Percentiles rank a stretch among this genome's conserved stretches.
Conservation (phyloP, 225 moss, liverwort and hornwort genomes). For the Bryum argenteum region DNA sequence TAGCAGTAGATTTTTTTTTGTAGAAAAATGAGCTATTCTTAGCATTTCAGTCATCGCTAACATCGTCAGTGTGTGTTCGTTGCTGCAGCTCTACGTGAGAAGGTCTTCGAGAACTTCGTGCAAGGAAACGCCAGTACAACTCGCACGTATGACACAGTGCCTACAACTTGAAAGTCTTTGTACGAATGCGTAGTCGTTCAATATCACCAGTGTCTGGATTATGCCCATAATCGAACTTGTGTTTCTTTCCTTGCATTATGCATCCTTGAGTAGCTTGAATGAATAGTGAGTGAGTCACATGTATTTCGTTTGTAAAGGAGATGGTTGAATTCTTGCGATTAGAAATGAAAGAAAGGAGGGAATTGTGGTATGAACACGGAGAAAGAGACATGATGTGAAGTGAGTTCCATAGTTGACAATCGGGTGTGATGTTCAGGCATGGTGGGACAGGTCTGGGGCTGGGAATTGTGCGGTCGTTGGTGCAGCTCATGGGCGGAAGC, state of each 20-base stretch:
- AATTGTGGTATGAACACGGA: background rate
- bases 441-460: slow-evolving; percentile 83
- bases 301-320: background rate
- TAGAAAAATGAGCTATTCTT: background rate
- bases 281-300: too few species aligned
- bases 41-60: background rate
- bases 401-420: background rate
- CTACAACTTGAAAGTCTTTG: slow-evolving; percentile 18
- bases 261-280: too few species aligned
- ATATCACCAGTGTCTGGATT: background rate
- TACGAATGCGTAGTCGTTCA: too few species aligned
- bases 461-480: slow-evolving; percentile 75
- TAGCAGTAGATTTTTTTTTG: too few species aligned
- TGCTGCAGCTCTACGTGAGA: slow-evolving; percentile 71
- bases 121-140: slow-evolving; percentile 84
- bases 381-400: slow-evolving; percentile 3
- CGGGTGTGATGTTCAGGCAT: slow-evolving; percentile 56
- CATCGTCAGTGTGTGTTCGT: slow-evolving; percentile 5
- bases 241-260: slow-evolving; percentile 8
- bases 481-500: slow-evolving; percentile 78
- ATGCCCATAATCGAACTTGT: slow-evolving; percentile 1
- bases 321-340: background rate
- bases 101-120: slow-evolving; percentile 82
- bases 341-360: slow-evolving; percentile 4
- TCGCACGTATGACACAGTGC: slow-evolving; percentile 67